Evolutionary conservation across 768 basidiomycete genomes (phyloP).

Genomic region (Tricholoma flavovirens): DNA sequence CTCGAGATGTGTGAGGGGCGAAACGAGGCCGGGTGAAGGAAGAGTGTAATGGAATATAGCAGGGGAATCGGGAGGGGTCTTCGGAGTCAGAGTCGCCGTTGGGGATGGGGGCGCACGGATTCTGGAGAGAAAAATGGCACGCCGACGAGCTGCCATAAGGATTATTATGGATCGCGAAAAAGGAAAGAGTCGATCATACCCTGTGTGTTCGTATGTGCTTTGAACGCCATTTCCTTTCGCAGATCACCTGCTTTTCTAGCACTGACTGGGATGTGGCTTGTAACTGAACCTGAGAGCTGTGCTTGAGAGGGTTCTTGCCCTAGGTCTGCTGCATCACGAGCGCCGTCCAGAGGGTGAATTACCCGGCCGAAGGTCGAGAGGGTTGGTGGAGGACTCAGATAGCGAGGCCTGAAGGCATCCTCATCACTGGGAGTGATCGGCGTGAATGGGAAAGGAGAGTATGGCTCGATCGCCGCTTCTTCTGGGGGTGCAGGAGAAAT

Average conservation of each 20-base stretch:
- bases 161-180: background rate
- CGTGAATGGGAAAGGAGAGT: conserved; percentile 52
- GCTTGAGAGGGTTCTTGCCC: conserved; percentile 58
- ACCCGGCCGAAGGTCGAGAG: conserved; percentile 37
- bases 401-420: conserved; percentile 51
- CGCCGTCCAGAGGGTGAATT: conserved; percentile 36
- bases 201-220: conserved; percentile 69
- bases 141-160: conserved; percentile 57
- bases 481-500: conserved; percentile 65
- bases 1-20: conserved; percentile 58
- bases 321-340: conserved; percentile 44
- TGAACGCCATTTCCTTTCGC: conserved; percentile 69
- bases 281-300: conserved; percentile 55
- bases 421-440: conserved; percentile 29
- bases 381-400: conserved; percentile 50
- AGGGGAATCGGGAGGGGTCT: conserved; percentile 67
- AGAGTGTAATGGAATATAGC: conserved; percentile 63
- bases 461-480: conserved; percentile 45
- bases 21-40: conserved; percentile 61
- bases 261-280: conserved; percentile 42
- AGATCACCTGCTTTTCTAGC: conserved; percentile 51
- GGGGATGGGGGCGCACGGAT: conserved; percentile 62
- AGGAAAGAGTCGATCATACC: conserved; percentile 35
- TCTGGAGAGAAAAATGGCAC: conserved; percentile 71
- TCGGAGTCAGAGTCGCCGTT: conserved; percentile 49